Base-by-base conservation (phyloP, 108 stramenopile genomes). In the Nitzschia inconspicua region DNA sequence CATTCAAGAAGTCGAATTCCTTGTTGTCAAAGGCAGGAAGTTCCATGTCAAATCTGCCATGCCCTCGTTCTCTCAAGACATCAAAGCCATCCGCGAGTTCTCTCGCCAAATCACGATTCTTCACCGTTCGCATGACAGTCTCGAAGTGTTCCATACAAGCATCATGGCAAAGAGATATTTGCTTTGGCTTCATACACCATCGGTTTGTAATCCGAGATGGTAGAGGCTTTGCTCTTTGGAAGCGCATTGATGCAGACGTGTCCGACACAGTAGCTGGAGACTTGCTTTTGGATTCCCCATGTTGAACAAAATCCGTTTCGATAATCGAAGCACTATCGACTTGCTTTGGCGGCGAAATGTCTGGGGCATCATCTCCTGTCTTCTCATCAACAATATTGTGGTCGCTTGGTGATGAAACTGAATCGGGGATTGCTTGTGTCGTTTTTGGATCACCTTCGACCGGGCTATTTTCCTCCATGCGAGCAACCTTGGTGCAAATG, bases 61-160 rank as follows among this genome's bases (percentile, higher is more conserved):
- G 73, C 20, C 93, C 93, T 32, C 93, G 72, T 60, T 94, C 93
- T n/a, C 93, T 67, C 20, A 90, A 63, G 2, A 94, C 81, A 59
- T 94, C 93, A 61, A 94, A 94, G 18, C 93, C 93, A 73, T 86
- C 89, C 9, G 80, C 63, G 11, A 94, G 79, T 51, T 94, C 93
- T 54, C 77, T 70, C 39, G 70, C 48, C 35, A 94, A 75, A 19
- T 76, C 80, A 31, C 84, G 73, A 1, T 80, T 77, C 66, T 83
- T 85, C 30, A 94, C 93, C 1, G 93, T 94, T 46, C 72, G 52
- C 85, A 94, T 88, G 6, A 94, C 87, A 26, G 65, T 76, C 29
- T 94, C 87, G 69, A 80, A 94, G 75, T 90, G 89, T 13, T 86
- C 86, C 54, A 80, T 76, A 28, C 78, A 75, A 39, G 89, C 87